Conservation (phyloP, 139 green algal genomes). For the Yamagishiella unicocca region DNA sequence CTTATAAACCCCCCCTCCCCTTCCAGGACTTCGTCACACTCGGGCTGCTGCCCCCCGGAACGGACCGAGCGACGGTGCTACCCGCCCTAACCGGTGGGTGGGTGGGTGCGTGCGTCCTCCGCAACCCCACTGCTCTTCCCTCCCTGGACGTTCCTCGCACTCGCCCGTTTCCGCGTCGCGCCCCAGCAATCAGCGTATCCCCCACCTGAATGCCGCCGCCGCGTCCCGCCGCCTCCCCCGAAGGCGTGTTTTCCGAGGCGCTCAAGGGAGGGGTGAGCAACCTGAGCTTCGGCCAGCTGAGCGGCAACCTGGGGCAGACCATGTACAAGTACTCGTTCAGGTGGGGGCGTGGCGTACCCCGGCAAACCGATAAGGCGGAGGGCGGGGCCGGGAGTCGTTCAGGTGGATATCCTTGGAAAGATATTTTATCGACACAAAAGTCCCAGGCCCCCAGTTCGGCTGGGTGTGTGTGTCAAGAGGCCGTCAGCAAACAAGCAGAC, state of each 20-base stretch:
- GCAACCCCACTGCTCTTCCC: not conserved
- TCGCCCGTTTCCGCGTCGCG: not conserved
- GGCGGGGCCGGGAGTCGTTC: too few relatives aligned
- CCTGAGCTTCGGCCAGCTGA: conserved; percentile 77
- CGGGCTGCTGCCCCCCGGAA: conserved; percentile 83
- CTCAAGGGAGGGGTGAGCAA: conserved; percentile 87
- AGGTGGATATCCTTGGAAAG: too few relatives aligned
- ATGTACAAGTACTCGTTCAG: conserved; percentile 81
- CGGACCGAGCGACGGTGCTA: conserved; percentile 70
- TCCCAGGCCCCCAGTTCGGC: too few relatives aligned
- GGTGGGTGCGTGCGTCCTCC: not conserved
- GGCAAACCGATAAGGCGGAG: too few relatives aligned
- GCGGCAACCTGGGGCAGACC: conserved; percentile 77
- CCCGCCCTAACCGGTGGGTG: conserved; percentile 77
- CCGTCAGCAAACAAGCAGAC: too few relatives aligned
- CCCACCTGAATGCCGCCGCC: too few relatives aligned
- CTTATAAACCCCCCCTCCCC: not conserved
- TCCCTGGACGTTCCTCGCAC: not conserved
- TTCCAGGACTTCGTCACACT: conserved; percentile 88
- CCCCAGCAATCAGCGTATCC: too few relatives aligned
- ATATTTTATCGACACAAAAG: too few relatives aligned
- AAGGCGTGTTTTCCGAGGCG: conserved; percentile 85
- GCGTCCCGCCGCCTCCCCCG: too few relatives aligned
- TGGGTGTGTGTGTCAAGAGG: too few relatives aligned
- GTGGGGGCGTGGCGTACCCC: conserved; percentile 1